phyloP scores from a whole-genome alignment of 441 rosid species.

The Eruca vesicaria region DNA sequence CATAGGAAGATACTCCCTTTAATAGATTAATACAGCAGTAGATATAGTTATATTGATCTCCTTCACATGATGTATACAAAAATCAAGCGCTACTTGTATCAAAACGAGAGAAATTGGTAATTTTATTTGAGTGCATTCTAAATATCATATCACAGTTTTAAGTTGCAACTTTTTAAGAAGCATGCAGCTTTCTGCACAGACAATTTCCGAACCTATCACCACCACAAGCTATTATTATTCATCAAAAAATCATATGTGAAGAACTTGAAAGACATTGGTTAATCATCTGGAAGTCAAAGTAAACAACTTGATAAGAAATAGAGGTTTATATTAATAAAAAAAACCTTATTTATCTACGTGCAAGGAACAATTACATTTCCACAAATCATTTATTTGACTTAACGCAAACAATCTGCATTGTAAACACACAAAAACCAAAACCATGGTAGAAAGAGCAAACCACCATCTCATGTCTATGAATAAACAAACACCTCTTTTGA shows the following conservation, averaged over 20 bases:
- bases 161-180: not conserved
- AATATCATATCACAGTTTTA: too few species aligned
- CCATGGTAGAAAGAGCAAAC: not conserved
- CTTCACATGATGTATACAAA: slow-evolving; percentile 3
- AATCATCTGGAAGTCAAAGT: not conserved
- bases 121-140: not conserved
- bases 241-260: not conserved
- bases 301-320: not conserved
- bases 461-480: not conserved
- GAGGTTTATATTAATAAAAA: not conserved
- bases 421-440: not conserved
- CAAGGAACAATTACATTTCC: not conserved
- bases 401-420: not conserved
- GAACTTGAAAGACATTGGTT: not conserved
- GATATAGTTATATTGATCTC: not conserved
- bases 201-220: too few species aligned
- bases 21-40: not conserved
- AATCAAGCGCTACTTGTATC: not conserved
- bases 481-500: not conserved
- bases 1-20: slow-evolving; percentile 99
- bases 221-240: not conserved
- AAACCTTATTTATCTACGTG: not conserved
- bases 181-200: too few species aligned
- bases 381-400: not conserved
- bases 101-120: not conserved